Conservation (phyloP, 352 stramenopile species). For the Phytopythium delawarense region DNA sequence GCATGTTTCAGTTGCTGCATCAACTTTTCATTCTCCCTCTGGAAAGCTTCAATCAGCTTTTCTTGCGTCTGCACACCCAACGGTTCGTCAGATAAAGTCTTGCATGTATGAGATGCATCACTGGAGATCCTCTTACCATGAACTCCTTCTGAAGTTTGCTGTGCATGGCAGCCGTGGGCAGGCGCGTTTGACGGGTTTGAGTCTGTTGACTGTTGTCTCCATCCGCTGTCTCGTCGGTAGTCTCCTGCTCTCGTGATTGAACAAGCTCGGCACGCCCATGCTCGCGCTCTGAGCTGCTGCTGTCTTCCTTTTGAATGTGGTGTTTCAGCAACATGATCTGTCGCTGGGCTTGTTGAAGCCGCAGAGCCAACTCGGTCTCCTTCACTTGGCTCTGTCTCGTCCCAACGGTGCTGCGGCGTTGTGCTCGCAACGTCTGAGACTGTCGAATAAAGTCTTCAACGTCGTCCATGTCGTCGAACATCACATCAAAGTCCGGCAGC, state of each 20-base stretch:
- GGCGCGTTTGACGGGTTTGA: neutral
- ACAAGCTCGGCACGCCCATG: neutral
- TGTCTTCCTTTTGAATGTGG: conserved; percentile 31
- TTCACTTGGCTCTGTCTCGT: conserved; percentile 35
- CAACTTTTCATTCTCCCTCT: conserved; percentile 79
- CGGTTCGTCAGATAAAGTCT: neutral
- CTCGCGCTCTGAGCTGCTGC: neutral
- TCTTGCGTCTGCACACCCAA: conserved; percentile 50
- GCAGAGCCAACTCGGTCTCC: conserved; percentile 57
- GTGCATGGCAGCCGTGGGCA: conserved; percentile 11
- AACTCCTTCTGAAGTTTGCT: conserved; percentile 52
- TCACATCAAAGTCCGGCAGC: conserved; percentile 6
- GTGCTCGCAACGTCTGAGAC: conserved; percentile 27
- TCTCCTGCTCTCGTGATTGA: neutral
- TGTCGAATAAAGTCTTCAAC: conserved; percentile 52
- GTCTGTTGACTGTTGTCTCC: conserved; percentile 2
- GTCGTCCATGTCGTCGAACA: conserved; percentile 46
- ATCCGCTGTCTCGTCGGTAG: neutral
- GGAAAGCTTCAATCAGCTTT: conserved; percentile 69
- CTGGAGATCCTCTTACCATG: conserved; percentile 15
- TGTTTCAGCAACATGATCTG: conserved; percentile 66
- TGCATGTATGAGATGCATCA: neutral
- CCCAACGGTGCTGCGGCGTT: conserved; percentile 18
- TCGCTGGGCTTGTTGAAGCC: conserved; percentile 67
- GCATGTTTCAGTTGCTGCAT: conserved; percentile 75